Conservation (phyloP, 2,329 filamentous ascomycete species). For the Trichoderma aggressivum region DNA sequence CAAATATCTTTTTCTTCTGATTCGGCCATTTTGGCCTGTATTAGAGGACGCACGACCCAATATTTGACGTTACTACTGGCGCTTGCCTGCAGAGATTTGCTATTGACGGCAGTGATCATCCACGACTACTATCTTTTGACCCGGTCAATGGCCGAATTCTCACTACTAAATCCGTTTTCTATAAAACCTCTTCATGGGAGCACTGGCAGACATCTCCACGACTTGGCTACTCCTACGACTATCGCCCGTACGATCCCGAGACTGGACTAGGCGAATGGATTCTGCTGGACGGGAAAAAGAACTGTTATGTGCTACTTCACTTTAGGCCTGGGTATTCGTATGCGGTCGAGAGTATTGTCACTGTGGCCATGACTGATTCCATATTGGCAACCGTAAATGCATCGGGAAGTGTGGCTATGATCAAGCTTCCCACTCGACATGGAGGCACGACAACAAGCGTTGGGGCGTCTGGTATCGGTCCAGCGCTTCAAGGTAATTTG, state of each 20-base stretch:
- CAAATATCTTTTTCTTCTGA: neutral
- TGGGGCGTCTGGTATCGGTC: neutral
- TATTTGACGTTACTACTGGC: neutral
- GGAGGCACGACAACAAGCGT: neutral
- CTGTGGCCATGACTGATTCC: neutral
- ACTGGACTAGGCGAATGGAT: rapidly evolving
- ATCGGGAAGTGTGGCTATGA: neutral
- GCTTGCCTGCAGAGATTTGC: neutral
- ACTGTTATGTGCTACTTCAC: neutral
- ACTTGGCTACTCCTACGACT: neutral
- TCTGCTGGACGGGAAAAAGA: neutral
- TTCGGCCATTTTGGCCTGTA: neutral
- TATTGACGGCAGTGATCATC: rapidly evolving
- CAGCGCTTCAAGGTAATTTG: rapidly evolving
- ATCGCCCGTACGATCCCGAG: rapidly evolving
- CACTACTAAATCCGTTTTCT: neutral
- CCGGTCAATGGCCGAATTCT: neutral
- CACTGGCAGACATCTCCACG: neutral
- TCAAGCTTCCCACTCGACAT: neutral
- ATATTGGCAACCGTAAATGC: neutral
- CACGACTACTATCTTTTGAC: neutral
- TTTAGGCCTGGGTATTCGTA: neutral
- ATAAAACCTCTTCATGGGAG: neutral
- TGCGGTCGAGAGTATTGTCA: too few species aligned
- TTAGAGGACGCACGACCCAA: neutral